Evolutionary conservation across 257 asterid species (phyloP).

Genomic region (Nemophila menziesii): DNA sequence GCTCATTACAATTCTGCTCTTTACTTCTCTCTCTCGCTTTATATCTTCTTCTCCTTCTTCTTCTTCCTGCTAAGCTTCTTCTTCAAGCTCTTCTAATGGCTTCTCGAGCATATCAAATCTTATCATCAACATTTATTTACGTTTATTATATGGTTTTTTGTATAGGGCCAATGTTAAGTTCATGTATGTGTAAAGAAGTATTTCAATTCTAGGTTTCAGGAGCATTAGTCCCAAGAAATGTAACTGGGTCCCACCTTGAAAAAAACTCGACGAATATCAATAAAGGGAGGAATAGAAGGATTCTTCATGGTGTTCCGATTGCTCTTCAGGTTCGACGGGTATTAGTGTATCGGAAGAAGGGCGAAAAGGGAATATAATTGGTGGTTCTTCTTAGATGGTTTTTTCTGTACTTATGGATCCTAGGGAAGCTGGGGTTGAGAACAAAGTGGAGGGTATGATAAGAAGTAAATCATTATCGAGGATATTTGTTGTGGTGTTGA

Average conservation of each 20-base stretch:
- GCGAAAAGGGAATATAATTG: conserved; percentile 31
- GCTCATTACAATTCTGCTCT: too few species aligned
- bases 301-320: conserved; percentile 46
- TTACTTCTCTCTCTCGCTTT: too few species aligned
- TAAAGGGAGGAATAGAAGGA: conserved; percentile 57
- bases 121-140: too few species aligned
- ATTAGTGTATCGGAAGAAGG: conserved; percentile 42
- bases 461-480: conserved; percentile 68
- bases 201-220: conserved; percentile 89
- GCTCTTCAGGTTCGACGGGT: conserved; percentile 31
- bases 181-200: conserved; percentile 95
- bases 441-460: conserved; percentile 62
- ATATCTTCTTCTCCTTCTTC: too few species aligned
- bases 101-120: conserved; percentile 3
- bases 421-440: conserved; percentile 65
- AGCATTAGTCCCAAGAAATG: conserved; percentile 60
- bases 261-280: conserved; percentile 40
- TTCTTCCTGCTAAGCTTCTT: too few species aligned
- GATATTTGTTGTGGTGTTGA: conserved; percentile 72
- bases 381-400: conserved; percentile 70
- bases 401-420: conserved; percentile 95
- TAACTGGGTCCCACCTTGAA: conserved; percentile 28
- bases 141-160: conserved; percentile 15
- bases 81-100: too few species aligned
- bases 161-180: conserved; percentile 84